These are phyloP conservation scores for Acrocalymma vagum DNA, from an alignment of 2,329 filamentous ascomycete genomes.

Conservation along the genomic window DNA sequence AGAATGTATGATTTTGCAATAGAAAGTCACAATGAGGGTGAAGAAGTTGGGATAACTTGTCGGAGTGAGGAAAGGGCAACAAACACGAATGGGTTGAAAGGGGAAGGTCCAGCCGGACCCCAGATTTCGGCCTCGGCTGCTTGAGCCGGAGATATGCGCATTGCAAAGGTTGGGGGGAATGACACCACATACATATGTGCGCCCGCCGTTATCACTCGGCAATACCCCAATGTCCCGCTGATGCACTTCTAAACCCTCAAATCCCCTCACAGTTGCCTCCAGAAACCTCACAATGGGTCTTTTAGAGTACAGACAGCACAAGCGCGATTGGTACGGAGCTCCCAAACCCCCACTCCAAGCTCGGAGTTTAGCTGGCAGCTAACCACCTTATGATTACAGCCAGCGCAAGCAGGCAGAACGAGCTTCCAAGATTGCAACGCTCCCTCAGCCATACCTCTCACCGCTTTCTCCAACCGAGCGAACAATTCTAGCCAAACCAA, in stretches of 20 bases:
- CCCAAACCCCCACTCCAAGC: slow-evolving; percentile 17
- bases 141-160: slow-evolving; percentile 16
- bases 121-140: slow-evolving; percentile 17
- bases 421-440: slow-evolving; percentile 70
- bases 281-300: slow-evolving; percentile 57
- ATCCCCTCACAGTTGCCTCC: no score
- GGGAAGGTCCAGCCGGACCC: slow-evolving; percentile 26
- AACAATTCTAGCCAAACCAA: slow-evolving; percentile 74
- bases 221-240: no score
- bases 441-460: slow-evolving; percentile 71
- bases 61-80: no score
- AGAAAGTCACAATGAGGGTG: no score
- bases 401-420: slow-evolving; percentile 82
- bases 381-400: slow-evolving; percentile 61
- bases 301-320: slow-evolving; percentile 75
- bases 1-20: no score
- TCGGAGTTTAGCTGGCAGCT: slow-evolving; percentile 15
- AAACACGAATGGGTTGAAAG: no score
- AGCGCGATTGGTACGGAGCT: slow-evolving; percentile 70
- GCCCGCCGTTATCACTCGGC: neutral
- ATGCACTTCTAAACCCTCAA: no score
- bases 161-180: slow-evolving; percentile 7
- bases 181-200: slow-evolving; percentile 2
- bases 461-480: slow-evolving; percentile 72
- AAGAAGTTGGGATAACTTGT: no score